Evolutionary conservation across 2,329 filamentous ascomycete genomes (phyloP).

Genomic region (Xylariaceae sp.): DNA sequence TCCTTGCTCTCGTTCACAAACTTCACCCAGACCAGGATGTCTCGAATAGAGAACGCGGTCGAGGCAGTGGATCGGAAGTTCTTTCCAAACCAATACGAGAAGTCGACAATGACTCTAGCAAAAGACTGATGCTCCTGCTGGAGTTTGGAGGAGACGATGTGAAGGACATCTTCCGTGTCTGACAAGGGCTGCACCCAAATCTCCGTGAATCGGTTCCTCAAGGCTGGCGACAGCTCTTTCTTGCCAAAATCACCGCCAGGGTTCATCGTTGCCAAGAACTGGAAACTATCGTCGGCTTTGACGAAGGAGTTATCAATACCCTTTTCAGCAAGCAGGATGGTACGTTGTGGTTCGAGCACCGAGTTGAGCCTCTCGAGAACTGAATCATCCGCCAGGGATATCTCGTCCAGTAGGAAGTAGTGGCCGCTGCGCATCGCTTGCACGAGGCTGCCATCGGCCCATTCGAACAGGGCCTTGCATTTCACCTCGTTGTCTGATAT

Average conservation of each 20-base stretch:
- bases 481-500: conserved; percentile 50
- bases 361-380: conserved; percentile 95
- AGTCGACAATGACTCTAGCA: conserved; percentile 69
- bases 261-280: conserved; percentile 99
- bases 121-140: conserved; percentile 47
- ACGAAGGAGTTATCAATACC: conserved; percentile 79
- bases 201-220: conserved; percentile 95
- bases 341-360: conserved; percentile 82
- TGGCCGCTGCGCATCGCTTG: conserved; percentile 87
- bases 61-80: conserved; percentile 71
- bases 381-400: conserved; percentile 95
- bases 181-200: conserved; percentile 94
- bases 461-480: conserved; percentile 86
- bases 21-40: conserved; percentile 86
- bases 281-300: conserved; percentile 70
- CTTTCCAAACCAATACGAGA: conserved; percentile 87
- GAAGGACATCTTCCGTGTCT: conserved; percentile 75
- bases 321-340: conserved; percentile 88
- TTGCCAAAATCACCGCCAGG: conserved; percentile 98
- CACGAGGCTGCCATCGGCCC: conserved; percentile 89
- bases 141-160: conserved; percentile 80
- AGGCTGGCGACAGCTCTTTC: conserved; percentile 87
- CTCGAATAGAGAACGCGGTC: conserved; percentile 81
- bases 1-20: conserved; percentile 70
- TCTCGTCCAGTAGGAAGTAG: conserved; percentile 93